phyloP scores from a whole-genome alignment of 805 yeast genomes.

The Cyberlindnera mrakii region DNA sequence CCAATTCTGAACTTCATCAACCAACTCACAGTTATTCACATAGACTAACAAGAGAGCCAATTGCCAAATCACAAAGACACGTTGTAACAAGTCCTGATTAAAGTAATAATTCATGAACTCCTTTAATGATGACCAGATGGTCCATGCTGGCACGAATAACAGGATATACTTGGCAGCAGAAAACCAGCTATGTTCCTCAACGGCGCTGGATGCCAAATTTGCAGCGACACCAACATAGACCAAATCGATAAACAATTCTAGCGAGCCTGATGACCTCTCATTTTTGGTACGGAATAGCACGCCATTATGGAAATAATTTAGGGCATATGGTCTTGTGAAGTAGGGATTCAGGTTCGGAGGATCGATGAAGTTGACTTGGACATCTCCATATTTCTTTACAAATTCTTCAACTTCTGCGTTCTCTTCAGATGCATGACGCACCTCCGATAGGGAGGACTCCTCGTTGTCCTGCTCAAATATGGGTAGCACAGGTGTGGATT shows the following conservation, averaged over 20 bases:
- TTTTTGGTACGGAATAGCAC: constrained; percentile 47
- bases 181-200: constrained; percentile 42
- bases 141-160: constrained; percentile 54
- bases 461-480: too few relatives aligned
- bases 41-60: constrained; percentile 42
- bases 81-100: constrained; percentile 53
- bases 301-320: constrained; percentile 56
- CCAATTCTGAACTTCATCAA: constrained; percentile 31
- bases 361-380: constrained; percentile 40
- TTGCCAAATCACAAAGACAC: constrained; percentile 46
- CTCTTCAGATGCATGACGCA: neutral
- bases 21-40: constrained; percentile 39
- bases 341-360: constrained; percentile 28
- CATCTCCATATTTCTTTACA: constrained; percentile 42
- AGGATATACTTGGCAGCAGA: constrained; percentile 42
- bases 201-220: constrained; percentile 48
- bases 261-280: constrained; percentile 45
- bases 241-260: constrained; percentile 58
- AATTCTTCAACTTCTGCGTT: constrained; percentile 28
- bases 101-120: constrained; percentile 61
- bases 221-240: constrained; percentile 61
- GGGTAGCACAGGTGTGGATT: too few relatives aligned
- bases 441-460: too few relatives aligned
- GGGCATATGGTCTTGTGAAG: constrained; percentile 50
- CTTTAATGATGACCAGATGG: constrained; percentile 58